Percentiles rank a stretch among this genome's conserved stretches.
Evolutionary conservation across 441 rosid genomes (phyloP).

Genomic region (Mallotus japonicus): DNA sequence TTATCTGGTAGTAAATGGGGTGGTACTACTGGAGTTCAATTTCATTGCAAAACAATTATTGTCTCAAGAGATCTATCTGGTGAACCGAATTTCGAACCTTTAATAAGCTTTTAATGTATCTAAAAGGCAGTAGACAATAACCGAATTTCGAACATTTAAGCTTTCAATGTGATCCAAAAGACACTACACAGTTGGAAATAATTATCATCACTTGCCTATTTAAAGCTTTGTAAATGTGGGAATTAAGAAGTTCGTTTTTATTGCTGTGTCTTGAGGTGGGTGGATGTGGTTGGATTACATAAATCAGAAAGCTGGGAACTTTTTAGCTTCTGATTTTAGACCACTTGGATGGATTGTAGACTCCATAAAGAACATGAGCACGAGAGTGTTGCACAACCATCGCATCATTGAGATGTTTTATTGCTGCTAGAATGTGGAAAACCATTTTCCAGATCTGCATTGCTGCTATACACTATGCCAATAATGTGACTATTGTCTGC

Average conservation of each 20-base stretch:
- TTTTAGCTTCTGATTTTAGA: background rate
- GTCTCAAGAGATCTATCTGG: background rate
- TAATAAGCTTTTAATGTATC: background rate
- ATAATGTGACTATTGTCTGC: background rate
- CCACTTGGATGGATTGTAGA: background rate
- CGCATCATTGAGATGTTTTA: background rate
- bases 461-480: conserved; percentile 10
- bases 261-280: background rate
- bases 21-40: conserved; percentile 7
- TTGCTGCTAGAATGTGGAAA: too few relatives aligned
- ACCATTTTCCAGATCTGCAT: conserved; percentile 7
- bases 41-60: background rate
- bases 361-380: background rate
- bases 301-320: too few relatives aligned
- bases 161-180: background rate
- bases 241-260: background rate
- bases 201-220: background rate
- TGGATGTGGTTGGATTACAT: background rate
- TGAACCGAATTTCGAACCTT: background rate
- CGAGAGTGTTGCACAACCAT: background rate
- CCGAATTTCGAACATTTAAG: background rate
- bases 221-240: background rate
- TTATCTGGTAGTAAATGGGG: background rate
- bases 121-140: background rate
- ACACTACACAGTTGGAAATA: background rate